Percentiles rank a stretch among this genome's conserved stretches.
phyloP scores from a whole-genome alignment of 768 basidiomycete species.

The Pleurotus sapidus region DNA sequence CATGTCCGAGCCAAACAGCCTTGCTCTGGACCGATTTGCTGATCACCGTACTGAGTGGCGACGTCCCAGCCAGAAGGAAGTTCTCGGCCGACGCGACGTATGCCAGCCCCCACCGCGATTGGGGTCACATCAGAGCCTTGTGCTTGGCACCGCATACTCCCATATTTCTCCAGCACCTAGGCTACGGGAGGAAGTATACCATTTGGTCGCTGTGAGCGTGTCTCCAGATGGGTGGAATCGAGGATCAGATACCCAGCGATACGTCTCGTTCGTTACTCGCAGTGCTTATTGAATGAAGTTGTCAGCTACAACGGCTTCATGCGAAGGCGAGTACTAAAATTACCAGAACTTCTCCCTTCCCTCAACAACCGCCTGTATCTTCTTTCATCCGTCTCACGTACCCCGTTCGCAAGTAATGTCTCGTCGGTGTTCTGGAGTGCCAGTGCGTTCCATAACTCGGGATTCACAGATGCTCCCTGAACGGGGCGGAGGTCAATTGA shows the following conservation, averaged over 20 bases:
- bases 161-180: slow-evolving; percentile 74
- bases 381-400: slow-evolving; percentile 47
- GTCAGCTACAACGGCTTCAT: not conserved
- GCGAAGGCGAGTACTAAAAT: too few relatives aligned
- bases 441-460: slow-evolving; percentile 33
- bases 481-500: slow-evolving; percentile 50
- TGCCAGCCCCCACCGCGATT: slow-evolving; percentile 45
- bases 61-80: slow-evolving; percentile 62
- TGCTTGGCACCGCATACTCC: slow-evolving; percentile 57
- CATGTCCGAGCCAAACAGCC: slow-evolving; percentile 57
- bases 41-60: slow-evolving; percentile 52
- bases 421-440: slow-evolving; percentile 39
- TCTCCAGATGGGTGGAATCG: slow-evolving; percentile 67
- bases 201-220: slow-evolving; percentile 71
- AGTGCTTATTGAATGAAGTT: slow-evolving; percentile 26
- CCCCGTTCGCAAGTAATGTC: slow-evolving; percentile 41
- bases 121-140: slow-evolving; percentile 23
- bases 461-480: slow-evolving; percentile 11
- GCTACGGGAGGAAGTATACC: slow-evolving; percentile 66
- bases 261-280: slow-evolving; percentile 72
- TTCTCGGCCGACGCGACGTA: slow-evolving; percentile 49
- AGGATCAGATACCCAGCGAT: slow-evolving; percentile 65
- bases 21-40: slow-evolving; percentile 76
- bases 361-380: slow-evolving; percentile 46
- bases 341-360: slow-evolving; percentile 54